These are phyloP conservation scores for Lepidopterella palustris DNA, from an alignment of 495 filamentous ascomycete species.

Conservation along the genomic window DNA sequence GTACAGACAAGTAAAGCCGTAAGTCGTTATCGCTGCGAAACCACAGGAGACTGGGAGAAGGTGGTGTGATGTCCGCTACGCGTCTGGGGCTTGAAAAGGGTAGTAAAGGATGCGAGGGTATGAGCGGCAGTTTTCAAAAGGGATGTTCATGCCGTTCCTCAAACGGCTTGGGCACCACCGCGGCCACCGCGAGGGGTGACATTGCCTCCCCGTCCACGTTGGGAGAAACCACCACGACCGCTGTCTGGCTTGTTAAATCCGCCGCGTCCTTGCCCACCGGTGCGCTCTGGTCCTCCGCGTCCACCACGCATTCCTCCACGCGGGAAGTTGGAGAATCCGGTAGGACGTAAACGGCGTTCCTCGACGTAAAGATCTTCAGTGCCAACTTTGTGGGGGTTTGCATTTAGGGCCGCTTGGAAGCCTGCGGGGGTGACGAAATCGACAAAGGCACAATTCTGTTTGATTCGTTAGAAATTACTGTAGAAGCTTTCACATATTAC, in stretches of 20 bases:
- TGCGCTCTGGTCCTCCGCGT: slow-evolving; percentile 52
- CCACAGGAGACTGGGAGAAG: neutral
- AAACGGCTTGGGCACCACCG: slow-evolving; percentile 41
- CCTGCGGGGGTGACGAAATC: slow-evolving; percentile 76
- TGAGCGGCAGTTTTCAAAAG: neutral
- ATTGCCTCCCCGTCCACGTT: slow-evolving; percentile 25
- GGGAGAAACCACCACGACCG: slow-evolving; percentile 20
- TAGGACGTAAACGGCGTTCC: slow-evolving; percentile 72
- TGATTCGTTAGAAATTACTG: slow-evolving; percentile 5
- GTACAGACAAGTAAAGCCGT: slow-evolving; percentile 23
- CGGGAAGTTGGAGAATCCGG: slow-evolving; percentile 43
- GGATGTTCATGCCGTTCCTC: neutral
- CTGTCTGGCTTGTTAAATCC: slow-evolving; percentile 56
- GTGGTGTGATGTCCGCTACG: neutral
- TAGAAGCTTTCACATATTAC: slow-evolving; percentile 25
- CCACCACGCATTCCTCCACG: slow-evolving; percentile 40
- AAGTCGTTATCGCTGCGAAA: slow-evolving; percentile 18
- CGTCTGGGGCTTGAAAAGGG: neutral
- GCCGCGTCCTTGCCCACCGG: slow-evolving; percentile 50
- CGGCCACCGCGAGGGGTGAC: slow-evolving; percentile 44
- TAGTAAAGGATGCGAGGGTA: neutral
- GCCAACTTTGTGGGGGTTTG: slow-evolving; percentile 79
- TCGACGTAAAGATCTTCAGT: slow-evolving; percentile 79
- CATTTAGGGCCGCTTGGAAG: slow-evolving; percentile 72
- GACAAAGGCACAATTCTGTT: slow-evolving; percentile 90